Evolutionary conservation across 768 basidiomycete genomes (phyloP), one percentile per base, ranked within the genome.

Genomic region (Lactarius sp.): DNA sequence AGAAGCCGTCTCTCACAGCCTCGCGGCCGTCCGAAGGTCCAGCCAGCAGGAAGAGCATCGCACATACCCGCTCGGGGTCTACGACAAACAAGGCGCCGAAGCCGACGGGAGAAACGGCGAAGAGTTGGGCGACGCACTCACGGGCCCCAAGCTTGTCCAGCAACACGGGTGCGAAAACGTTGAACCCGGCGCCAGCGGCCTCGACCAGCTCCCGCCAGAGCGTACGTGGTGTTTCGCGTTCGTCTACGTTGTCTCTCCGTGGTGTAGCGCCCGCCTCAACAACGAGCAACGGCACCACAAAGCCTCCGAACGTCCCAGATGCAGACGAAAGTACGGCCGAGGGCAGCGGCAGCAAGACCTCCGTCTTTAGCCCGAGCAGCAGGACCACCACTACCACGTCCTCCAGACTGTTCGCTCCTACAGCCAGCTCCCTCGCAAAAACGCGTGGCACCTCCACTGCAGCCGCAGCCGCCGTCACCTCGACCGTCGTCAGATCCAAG

Each of bases 211-310:
- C 62, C 12, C 57, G 59, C 36, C 44, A 41, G 22, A 58, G 62
- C 34, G 41, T 60, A n/a, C 53, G 59, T 4, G 75, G 74, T n/a
- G 62, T 68, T 5, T 67, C 75, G 3, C 72, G 69, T 33, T 56
- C 69, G 27, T 64, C 74, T 53, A 69, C 70, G 16, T 62, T 72
- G 0, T 83, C 83, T 0, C 71, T 83, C 13, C 69, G 71, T n/a
- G 71, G 74, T 31, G 37, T 66, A 18, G 59, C 49, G 6, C 52
- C 63, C 12, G 54, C 66, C 12, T 22, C 53, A 31, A 18, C 53
- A 31, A 18, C 53, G 20, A 68, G 51, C 56, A 52, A 57, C 14
- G 69, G 68, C 36, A 14, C 42, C n/a, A 44, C 50, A 7, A 57
- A 41, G 20, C 14, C 27, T 5, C 16, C 47, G 42, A 31, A 9